phyloP scores from a whole-genome alignment of 106 monocot genomes.

The Dioscorea alata region DNA sequence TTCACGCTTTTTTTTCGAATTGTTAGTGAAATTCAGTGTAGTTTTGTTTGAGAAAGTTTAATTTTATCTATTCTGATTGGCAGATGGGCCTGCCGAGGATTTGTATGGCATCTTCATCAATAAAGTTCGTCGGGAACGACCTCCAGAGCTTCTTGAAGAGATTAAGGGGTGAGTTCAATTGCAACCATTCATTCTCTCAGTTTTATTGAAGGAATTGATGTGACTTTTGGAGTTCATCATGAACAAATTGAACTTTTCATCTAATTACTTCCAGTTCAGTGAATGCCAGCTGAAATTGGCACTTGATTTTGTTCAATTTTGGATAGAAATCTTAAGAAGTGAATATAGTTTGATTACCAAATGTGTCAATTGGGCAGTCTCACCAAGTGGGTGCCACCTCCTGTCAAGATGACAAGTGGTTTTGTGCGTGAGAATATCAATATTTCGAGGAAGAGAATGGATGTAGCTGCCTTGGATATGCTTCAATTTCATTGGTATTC shows the following conservation, averaged over 20 bases:
- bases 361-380: constrained; percentile 31
- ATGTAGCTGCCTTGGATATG: constrained; percentile 88
- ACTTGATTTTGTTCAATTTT: no score
- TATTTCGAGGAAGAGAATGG: constrained; percentile 89
- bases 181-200: no score
- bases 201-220: no score
- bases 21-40: background rate
- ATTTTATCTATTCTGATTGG: constrained; percentile 5
- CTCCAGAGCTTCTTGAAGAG: constrained; percentile 77
- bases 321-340: no score
- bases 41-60: background rate
- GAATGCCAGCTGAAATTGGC: no score
- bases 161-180: constrained; percentile 60
- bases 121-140: constrained; percentile 73
- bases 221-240: no score
- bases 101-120: constrained; percentile 97
- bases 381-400: constrained; percentile 97
- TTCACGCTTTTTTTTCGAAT: no score
- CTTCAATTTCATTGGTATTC: constrained; percentile 96
- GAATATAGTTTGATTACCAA: no score
- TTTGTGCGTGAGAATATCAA: constrained; percentile 78
- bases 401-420: constrained; percentile 87
- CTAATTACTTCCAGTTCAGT: no score
- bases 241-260: no score
- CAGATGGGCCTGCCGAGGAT: constrained; percentile 98